Conservation (phyloP, 306 rosid species). For the Quercus parvula region DNA sequence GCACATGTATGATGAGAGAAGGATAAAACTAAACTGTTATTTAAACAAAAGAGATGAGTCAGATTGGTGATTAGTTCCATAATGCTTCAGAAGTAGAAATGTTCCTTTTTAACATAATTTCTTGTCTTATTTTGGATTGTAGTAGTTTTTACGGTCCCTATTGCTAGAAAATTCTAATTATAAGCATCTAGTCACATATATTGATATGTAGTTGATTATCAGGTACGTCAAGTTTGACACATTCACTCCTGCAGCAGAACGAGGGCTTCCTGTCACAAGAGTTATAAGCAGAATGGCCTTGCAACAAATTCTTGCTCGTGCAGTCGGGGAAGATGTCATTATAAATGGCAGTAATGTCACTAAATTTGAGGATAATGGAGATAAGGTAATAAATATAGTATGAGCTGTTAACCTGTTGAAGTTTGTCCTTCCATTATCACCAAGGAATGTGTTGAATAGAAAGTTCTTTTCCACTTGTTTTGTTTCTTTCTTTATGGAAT, state of each 20-base stretch:
- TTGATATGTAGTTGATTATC: conserved; percentile 44
- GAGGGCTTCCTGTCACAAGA: conserved; percentile 95
- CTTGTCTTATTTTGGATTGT: not conserved
- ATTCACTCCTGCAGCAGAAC: conserved; percentile 95
- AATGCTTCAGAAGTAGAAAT: not conserved
- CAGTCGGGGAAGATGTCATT: conserved; percentile 73
- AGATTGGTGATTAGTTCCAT: not conserved
- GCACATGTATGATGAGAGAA: too few relatives aligned
- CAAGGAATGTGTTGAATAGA: not conserved
- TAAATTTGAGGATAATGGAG: conserved; percentile 68
- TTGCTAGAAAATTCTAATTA: conserved; percentile 5
- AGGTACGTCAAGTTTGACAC: conserved; percentile 99
- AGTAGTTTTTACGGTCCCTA: not conserved
- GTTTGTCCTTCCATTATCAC: conserved; percentile 5
- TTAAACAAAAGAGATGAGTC: not conserved
- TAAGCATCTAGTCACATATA: conserved; percentile 17
- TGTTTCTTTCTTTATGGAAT: conserved; percentile 18
- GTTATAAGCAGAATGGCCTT: conserved; percentile 85
- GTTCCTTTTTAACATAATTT: not conserved
- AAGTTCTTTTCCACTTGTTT: conserved; percentile 1
- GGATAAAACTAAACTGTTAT: too few relatives aligned
- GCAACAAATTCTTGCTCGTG: conserved; percentile 86
- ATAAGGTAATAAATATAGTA: conserved; percentile 50
- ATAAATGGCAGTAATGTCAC: conserved; percentile 75
- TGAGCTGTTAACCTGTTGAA: conserved; percentile 15